phyloP scores from a whole-genome alignment of 2,329 filamentous ascomycete genomes.

The Beauveria medogensis region DNA sequence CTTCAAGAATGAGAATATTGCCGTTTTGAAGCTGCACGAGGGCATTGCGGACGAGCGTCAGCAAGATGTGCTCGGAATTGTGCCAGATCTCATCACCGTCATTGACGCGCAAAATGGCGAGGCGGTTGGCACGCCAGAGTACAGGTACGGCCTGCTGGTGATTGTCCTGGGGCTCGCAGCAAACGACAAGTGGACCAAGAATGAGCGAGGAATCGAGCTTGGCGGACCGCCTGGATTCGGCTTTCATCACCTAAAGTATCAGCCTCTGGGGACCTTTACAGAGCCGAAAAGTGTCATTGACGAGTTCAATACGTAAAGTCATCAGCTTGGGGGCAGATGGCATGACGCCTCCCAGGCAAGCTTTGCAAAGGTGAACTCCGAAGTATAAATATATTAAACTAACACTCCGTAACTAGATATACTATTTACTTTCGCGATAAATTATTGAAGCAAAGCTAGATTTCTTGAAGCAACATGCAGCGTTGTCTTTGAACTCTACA shows the following conservation, averaged over 20 bases:
- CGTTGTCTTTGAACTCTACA: not conserved
- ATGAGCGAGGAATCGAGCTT: conserved; percentile 37
- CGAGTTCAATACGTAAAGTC: conserved; percentile 26
- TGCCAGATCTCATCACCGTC: conserved; percentile 48
- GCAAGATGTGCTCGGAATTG: conserved; percentile 40
- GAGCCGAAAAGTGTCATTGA: conserved; percentile 46
- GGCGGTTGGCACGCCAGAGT: conserved; percentile 49
- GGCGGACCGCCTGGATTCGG: conserved; percentile 43
- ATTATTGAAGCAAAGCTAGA: not conserved
- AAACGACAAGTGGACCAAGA: conserved; percentile 36
- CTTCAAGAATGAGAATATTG: conserved; percentile 69
- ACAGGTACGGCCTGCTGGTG: conserved; percentile 44
- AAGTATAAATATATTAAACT: not conserved
- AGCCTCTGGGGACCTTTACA: conserved; percentile 38
- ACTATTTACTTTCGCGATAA: not conserved
- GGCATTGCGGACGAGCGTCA: conserved; percentile 28
- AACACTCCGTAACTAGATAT: not conserved
- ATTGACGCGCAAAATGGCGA: conserved; percentile 49
- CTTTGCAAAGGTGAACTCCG: not conserved
- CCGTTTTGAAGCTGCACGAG: conserved; percentile 35
- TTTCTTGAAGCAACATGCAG: not conserved
- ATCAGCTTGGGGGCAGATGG: not conserved
- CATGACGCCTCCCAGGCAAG: no score
- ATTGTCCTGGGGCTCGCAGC: conserved; percentile 39
- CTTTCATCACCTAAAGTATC: conserved; percentile 38